Base-by-base conservation (phyloP, 1,139 yeast species). In the Arxiozyma slooffiae region DNA sequence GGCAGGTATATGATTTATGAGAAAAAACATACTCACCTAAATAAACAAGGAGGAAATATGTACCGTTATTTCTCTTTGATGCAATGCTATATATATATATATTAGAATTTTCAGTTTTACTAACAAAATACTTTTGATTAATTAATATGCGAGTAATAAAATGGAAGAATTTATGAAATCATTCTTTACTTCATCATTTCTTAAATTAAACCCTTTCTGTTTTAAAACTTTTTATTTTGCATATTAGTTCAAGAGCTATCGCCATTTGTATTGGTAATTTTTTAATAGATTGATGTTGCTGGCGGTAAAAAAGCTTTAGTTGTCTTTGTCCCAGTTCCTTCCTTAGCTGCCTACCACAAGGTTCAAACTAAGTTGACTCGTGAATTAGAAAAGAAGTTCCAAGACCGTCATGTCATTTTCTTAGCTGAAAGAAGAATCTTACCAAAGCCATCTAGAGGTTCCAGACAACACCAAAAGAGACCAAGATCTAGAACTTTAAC, bases 361-460 rank as follows among this genome's bases (percentile, higher is more conserved):
- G 95, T 89, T 68, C 98, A 92, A 82, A 81, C 81, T 72, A 84
- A 88, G 80, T 85, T 92, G 75, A 89, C 97, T 79, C 92, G 98
- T 80, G 98, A 92, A 81, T 87, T 92, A 75, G 98, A 92, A 81
- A 92, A 92, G 95, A 92, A 92, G 81, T 92, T 92, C 92, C 94
- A 97, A 73, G 98, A 92, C 83, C 87, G 96, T 77, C 97, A 92
- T 77, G 97, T 92, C 77, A 94, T 92, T 67, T 89, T 92, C 86
- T 82, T 92, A 73, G 97, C 97, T 72, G 97, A 92, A 81, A 89
- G 98, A 82, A 89, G 97, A 81, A 92, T 92, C 79, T 82, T 92
- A 74, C 97, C 97, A 80, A 90, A 89, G 83, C 83, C 88, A 67
- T 83, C 86, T 71, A 84, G 90, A 79, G 81, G 80, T 69, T 82